These are phyloP conservation scores for Fusarium sp. DNA, from an alignment of 2,329 filamentous ascomycete species.

Conservation along the genomic window DNA sequence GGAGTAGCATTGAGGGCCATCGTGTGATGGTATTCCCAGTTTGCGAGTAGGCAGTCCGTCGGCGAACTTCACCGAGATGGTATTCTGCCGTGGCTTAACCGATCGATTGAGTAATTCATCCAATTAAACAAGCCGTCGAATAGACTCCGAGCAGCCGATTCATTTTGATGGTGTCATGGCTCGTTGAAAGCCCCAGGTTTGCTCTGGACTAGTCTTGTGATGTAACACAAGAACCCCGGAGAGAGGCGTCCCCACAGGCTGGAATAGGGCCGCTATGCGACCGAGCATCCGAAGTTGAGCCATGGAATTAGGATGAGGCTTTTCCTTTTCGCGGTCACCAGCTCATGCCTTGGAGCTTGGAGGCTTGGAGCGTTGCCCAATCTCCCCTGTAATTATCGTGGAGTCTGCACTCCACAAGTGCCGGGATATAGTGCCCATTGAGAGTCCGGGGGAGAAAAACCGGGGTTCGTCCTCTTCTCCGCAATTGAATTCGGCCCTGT, in stretches of 20 bases:
- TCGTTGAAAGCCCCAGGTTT: constrained; percentile 14
- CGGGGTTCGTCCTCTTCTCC: constrained; percentile 23
- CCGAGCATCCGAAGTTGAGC: constrained; percentile 42
- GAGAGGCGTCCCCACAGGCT: not conserved
- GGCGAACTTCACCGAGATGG: constrained; percentile 5
- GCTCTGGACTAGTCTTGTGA: constrained; percentile 30
- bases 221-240: constrained; percentile 30
- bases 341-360: not conserved
- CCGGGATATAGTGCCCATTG: constrained; percentile 7
- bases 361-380: not conserved
- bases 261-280: constrained; percentile 44
- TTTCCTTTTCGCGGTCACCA: not conserved
- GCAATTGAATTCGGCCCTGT: constrained; percentile 37
- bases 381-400: too few relatives aligned
- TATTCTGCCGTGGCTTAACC: constrained; percentile 27
- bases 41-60: constrained; percentile 12
- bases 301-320: not conserved
- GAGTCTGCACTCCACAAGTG: constrained; percentile 6
- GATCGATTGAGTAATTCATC: not conserved
- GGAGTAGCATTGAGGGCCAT: constrained; percentile 25
- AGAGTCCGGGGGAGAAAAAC: constrained; percentile 28
- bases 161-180: constrained; percentile 20
- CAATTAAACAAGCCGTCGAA: constrained; percentile 1
- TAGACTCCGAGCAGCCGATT: constrained; percentile 16
- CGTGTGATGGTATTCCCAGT: constrained; percentile 39